These are phyloP conservation scores for Meredithiella fracta DNA, from an alignment of 2,329 filamentous ascomycete genomes.

Conservation along the genomic window DNA sequence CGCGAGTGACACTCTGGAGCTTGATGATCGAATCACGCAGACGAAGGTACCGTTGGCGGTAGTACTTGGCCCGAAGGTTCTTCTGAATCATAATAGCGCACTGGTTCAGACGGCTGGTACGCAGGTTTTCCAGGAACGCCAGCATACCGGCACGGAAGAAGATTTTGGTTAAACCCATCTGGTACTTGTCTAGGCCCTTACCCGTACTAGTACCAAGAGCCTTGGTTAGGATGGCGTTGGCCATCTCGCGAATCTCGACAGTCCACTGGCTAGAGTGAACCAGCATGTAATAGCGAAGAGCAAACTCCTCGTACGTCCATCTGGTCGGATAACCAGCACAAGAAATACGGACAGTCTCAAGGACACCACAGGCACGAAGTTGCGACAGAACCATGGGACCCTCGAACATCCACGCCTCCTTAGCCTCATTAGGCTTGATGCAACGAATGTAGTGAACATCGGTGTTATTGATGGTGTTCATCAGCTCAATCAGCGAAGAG, in stretches of 20 bases:
- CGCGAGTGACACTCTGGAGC: constrained; percentile 64
- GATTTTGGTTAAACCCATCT: constrained; percentile 93
- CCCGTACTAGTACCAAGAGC: constrained; percentile 65
- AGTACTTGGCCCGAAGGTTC: constrained; percentile 90
- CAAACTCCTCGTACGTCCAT: constrained; percentile 99
- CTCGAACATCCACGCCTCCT: constrained; percentile 94
- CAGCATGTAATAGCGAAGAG: constrained; percentile 94
- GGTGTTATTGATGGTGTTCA: constrained; percentile 93
- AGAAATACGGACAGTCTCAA: constrained; percentile 95
- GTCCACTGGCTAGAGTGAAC: constrained; percentile 83
- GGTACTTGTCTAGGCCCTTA: constrained; percentile 78
- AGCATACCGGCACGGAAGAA: constrained; percentile 99
- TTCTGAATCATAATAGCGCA: constrained; percentile 98
- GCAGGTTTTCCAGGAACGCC: constrained; percentile 86
- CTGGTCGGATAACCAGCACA: constrained; percentile 92
- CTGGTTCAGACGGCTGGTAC: constrained; percentile 77
- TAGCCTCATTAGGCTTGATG: constrained; percentile 96
- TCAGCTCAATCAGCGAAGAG: constrained; percentile 91
- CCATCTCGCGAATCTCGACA: constrained; percentile 84
- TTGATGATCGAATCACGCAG: constrained; percentile 65
- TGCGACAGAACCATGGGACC: constrained; percentile 98
- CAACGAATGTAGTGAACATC: constrained; percentile 98
- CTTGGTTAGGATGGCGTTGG: constrained; percentile 76
- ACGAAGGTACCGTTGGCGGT: constrained; percentile 77
- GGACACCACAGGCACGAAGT: constrained; percentile 90